Evolutionary conservation across 2,329 filamentous ascomycete genomes (phyloP), one percentile per base, ranked within the genome.

Genomic region (Pseudogymnoascus sp.): DNA sequence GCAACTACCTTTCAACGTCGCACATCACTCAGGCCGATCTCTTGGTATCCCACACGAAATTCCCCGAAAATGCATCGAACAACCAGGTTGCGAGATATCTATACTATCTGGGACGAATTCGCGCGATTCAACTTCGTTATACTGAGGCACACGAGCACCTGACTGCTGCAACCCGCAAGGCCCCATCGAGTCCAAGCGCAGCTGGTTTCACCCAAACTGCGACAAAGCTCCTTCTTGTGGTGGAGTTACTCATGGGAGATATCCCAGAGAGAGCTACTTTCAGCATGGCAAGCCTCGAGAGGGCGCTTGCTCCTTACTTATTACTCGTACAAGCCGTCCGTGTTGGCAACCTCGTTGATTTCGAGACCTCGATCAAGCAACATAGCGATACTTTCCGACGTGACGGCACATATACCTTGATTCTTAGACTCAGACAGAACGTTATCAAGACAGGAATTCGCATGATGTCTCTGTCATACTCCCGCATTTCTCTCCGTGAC

Each of bases 391-490:
- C 88, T 10, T 99, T 97, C 87, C 89, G 91, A 72, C 89, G 89
- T 69, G 95, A 99, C 74, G 91, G 91, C 64, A 97, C 93, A 18
- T 97, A 97, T 80, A 96, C 93, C 10, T 83, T 99, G 64, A 96
- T 97, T 71, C 84, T 97, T 67, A 93, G 95, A 67, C 83, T 99
- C 66, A 88, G 95, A 70, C 95, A 99, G 78, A 99, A 99, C 74
- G 95, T 99, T 73, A 97, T 99, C 85, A 96, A 96, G 82, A 99
- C 95, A 3, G 95, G 95, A 69, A 96, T 99, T 67, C 91, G 95
- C 70, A 97, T 97, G 92, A 96, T 99, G 86, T 97, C 93, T 42
- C 82, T 99, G 67, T 96, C 93, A 18, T 99, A 99, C 81, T 96
- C 93, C 65, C 90, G 93, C 67, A 99, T 99, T 73, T 97, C 93